Conservation (phyloP, 2,329 filamentous ascomycete genomes). For the Fusarium foetens region DNA sequence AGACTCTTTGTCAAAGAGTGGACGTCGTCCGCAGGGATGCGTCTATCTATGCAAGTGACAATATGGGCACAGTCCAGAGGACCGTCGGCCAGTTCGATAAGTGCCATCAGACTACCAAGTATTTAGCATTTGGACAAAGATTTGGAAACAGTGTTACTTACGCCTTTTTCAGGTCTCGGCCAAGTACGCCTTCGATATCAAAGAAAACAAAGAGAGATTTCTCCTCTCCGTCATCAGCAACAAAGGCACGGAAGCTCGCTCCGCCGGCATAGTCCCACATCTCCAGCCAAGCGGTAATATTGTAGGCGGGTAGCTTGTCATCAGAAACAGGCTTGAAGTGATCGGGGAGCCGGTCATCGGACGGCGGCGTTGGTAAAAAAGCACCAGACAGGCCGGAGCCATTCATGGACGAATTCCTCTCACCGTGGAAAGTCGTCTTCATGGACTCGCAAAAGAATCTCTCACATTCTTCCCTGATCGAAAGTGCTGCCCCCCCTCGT, state of each 20-base stretch:
- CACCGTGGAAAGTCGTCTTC: constrained; percentile 94
- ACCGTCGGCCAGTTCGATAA: constrained; percentile 86
- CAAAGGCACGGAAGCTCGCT: constrained; percentile 86
- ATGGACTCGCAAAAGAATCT: constrained; percentile 99
- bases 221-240: constrained; percentile 74
- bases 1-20: constrained; percentile 81
- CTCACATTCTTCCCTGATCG: constrained; percentile 99
- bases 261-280: constrained; percentile 88
- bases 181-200: constrained; percentile 73
- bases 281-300: constrained; percentile 74
- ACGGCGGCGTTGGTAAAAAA: constrained; percentile 64
- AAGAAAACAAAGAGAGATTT: constrained; percentile 91
- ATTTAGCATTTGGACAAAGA: neutral
- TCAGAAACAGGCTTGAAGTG: constrained; percentile 49
- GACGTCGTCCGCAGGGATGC: constrained; percentile 68
- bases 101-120: constrained; percentile 77
- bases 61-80: constrained; percentile 81
- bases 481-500: constrained; percentile 92
- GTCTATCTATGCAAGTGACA: constrained; percentile 83
- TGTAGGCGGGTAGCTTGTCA: constrained; percentile 45
- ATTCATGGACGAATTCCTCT: constrained; percentile 80
- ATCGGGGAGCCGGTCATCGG: constrained; percentile 56
- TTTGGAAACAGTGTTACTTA: constrained; percentile 58
- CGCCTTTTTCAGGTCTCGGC: constrained; percentile 87
- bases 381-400: constrained; percentile 90